These are phyloP conservation scores for Babesia sp. DNA, from an alignment of 169 alveolate genomes.

Conservation along the genomic window DNA sequence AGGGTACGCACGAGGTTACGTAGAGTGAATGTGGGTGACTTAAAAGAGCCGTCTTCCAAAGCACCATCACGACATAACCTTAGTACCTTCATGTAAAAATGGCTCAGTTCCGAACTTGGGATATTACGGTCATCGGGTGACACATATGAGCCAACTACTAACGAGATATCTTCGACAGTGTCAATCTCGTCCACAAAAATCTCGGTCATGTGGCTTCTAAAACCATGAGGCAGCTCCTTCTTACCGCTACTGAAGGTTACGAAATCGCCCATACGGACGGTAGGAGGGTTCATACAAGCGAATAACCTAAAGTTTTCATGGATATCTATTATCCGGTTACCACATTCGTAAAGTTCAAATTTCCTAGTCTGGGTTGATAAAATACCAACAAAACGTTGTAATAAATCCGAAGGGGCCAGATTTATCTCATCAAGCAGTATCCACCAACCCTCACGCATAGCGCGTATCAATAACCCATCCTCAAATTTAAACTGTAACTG, in stretches of 20 bases:
- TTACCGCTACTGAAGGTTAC: slow-evolving; percentile 91
- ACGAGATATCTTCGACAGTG: slow-evolving; percentile 66
- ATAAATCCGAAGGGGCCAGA: slow-evolving; percentile 94
- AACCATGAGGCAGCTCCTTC: slow-evolving; percentile 92
- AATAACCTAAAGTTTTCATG: slow-evolving; percentile 94
- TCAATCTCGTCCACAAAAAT: slow-evolving; percentile 91
- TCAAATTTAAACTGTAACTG: slow-evolving; percentile 85
- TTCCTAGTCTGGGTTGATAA: slow-evolving; percentile 15
- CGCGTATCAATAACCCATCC: slow-evolving; percentile 96
- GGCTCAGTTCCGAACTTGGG: slow-evolving; percentile 55
- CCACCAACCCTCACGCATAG: slow-evolving; percentile 98
- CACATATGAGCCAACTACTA: slow-evolving; percentile 58
- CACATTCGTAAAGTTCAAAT: slow-evolving; percentile 81
- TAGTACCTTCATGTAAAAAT: slow-evolving; percentile 57
- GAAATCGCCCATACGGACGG: slow-evolving; percentile 68
- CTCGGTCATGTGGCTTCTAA: slow-evolving; percentile 93
- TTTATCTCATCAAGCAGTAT: slow-evolving; percentile 98
- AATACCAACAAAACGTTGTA: slow-evolving; percentile 85
- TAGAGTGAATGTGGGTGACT: slow-evolving; percentile 58
- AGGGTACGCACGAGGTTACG: slow-evolving; percentile 59
- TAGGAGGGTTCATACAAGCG: slow-evolving; percentile 99
- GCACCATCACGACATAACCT: slow-evolving; percentile 32
- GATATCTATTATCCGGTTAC: slow-evolving; percentile 81
- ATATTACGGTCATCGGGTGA: slow-evolving; percentile 42
- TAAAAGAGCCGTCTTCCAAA: slow-evolving; percentile 52